phyloP scores from a whole-genome alignment of 805 yeast genomes.

The Ogataea ganodermae region DNA sequence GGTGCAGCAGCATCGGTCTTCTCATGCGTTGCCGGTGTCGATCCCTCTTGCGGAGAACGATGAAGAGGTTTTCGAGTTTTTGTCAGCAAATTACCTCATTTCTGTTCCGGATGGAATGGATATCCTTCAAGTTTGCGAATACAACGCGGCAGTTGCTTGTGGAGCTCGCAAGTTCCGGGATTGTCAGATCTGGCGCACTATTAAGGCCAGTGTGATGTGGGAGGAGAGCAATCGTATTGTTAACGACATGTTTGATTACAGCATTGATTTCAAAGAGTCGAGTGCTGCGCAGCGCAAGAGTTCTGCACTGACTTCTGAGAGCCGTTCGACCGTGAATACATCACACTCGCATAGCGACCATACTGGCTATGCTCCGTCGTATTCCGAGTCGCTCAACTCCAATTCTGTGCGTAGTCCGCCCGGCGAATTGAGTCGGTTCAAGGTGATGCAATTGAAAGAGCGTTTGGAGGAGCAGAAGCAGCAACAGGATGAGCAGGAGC shows the following conservation, averaged over 20 bases:
- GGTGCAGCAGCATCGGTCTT: constrained; percentile 14
- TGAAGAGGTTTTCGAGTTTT: constrained; percentile 44
- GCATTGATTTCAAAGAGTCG: constrained; percentile 7
- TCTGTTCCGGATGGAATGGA: constrained; percentile 50
- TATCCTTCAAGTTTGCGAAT: constrained; percentile 54
- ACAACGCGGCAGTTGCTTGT: constrained; percentile 59
- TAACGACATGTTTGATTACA: constrained; percentile 20
- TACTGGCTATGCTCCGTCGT: constrained; percentile 25
- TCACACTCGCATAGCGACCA: constrained; percentile 24
- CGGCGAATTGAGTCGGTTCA: constrained; percentile 5
- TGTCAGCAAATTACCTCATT: constrained; percentile 51
- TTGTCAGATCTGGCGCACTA: constrained; percentile 62
- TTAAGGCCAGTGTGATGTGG: constrained; percentile 50
- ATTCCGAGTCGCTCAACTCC: constrained; percentile 22
- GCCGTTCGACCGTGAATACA: constrained; percentile 24
- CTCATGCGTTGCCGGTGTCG: constrained; percentile 43
- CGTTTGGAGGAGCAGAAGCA: neutral
- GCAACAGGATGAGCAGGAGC: neutral
- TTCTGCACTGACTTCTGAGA: constrained; percentile 23
- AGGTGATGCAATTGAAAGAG: constrained; percentile 3
- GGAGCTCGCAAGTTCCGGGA: constrained; percentile 53
- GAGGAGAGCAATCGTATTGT: constrained; percentile 19
- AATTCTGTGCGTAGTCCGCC: constrained; percentile 13
- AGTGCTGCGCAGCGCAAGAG: constrained; percentile 10
- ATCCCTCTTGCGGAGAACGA: constrained; percentile 47